These are phyloP conservation scores for Wickerhamomyces sydowiorum DNA, from an alignment of 805 yeast species.

Conservation along the genomic window DNA sequence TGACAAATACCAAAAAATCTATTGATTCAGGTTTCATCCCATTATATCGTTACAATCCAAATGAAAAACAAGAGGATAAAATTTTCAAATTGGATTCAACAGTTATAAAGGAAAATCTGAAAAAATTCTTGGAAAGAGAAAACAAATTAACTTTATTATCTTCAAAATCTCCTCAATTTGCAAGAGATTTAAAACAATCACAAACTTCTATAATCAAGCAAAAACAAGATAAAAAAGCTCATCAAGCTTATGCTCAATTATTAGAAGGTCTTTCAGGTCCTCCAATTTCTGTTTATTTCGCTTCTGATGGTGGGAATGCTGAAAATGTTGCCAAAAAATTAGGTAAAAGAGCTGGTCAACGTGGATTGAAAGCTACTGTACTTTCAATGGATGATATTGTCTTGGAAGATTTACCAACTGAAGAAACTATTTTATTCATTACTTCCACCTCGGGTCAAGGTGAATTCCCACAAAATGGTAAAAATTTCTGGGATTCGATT, in stretches of 20 bases:
- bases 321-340: slow-evolving; percentile 73
- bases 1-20: slow-evolving; percentile 82
- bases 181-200: slow-evolving; percentile 62
- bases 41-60: slow-evolving; percentile 79
- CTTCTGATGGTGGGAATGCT: slow-evolving; percentile 90
- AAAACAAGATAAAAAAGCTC: slow-evolving; percentile 62
- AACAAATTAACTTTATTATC: slow-evolving; percentile 79
- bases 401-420: slow-evolving; percentile 46
- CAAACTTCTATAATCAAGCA: slow-evolving; percentile 56
- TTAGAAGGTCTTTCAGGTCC: slow-evolving; percentile 90
- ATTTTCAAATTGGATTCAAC: slow-evolving; percentile 80
- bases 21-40: slow-evolving; percentile 98
- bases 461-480: slow-evolving; percentile 76
- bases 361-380: slow-evolving; percentile 43
- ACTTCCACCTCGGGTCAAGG: slow-evolving; percentile 97
- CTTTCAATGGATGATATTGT: slow-evolving; percentile 58
- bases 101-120: slow-evolving; percentile 67
- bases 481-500: slow-evolving; percentile 68
- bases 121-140: slow-evolving; percentile 82
- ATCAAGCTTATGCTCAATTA: slow-evolving; percentile 68
- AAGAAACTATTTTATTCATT: slow-evolving; percentile 46
- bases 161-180: slow-evolving; percentile 63
- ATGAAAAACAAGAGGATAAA: slow-evolving; percentile 40
- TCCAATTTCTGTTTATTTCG: slow-evolving; percentile 69
- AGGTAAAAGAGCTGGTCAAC: slow-evolving; percentile 50